Base-by-base conservation (phyloP, 1,139 yeast genomes). In the Taphrina wiesneri region DNA sequence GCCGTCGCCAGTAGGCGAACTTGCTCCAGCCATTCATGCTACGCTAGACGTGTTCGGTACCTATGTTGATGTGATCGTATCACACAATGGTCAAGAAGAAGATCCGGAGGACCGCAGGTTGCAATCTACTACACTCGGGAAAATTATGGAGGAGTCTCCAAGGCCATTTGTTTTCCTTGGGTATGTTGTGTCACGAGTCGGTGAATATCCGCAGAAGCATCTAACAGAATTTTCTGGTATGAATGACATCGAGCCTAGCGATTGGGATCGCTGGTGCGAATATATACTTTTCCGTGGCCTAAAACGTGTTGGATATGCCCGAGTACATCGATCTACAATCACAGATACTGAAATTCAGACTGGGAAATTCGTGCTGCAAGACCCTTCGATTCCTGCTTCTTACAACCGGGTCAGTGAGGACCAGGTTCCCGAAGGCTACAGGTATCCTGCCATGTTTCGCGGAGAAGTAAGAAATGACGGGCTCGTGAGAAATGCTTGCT, bases 181-280 rank as follows among this genome's bases (percentile, higher is more conserved):
- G 76, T 93, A 93, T 75, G 81, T 93, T 74, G 99, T 93, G 23
- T 90, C 97, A 1, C 84, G 82, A 59, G 79, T 84, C 41, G 83
- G 87, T 74, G 98, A 97, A 17, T 92, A 93, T 77, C 93, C 93
- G 79, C 86, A 90, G 77, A 91, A 92, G 1, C 91, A 90, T 76
- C 96, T 92, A 19, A 86, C 96, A 73, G 88, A 87, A 64, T 77
- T 80, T 71, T 86, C 95, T 1, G 87, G 96, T 56, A 90, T 93
- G 93, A 85, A 86, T 72, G 99, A 93, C 76, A 91, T 93, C 71
- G 99, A 93, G 75, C 87, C 92, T 63, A 81, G 88, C 11, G 99
- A 93, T 75, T 90, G 95, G 88, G 99, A 93, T 75, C 85, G 99
- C 78, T 93, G 99, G 99, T 93, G 99, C 79, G 96, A 93, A 78